Base-by-base conservation (phyloP, 371 early-diverging fungal species). In the Mortierella sp. region DNA sequence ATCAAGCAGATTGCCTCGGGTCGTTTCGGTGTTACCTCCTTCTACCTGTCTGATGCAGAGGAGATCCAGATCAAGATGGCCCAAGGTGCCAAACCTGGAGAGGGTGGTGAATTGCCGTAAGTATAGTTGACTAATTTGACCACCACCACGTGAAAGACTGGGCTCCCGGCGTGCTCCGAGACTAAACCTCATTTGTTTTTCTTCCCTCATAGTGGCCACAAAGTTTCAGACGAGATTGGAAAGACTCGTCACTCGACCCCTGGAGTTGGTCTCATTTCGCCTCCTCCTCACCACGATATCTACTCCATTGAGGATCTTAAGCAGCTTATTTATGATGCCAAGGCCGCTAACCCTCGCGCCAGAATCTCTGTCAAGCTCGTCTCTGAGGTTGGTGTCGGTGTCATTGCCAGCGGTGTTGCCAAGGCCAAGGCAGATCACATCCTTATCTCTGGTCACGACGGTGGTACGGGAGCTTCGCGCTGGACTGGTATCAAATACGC, bases 1-100 rank as follows among this genome's bases (percentile, higher is more conserved):
- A 98, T 98, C 86, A 98, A 98, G 84, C 98, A 98, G 82, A 94
- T 98, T 30, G 98, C 98, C 5, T 95, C 95, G 28, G 97, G 97
- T 39, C 93, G 98, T 39, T 98, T 98, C 80, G 98, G 98, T 79
- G 97, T 98, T 8, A 97, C 97, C 30, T 90, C 91, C 59, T 93
- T 86, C 81, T 98, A 98, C 72, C 87, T 97, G 31, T 84, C 94
- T 8, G 95, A 96, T 70, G 89, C 97, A 1, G 96, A 98, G 65
- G 96, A 97, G 81, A 84, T 98, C 23, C 97, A 98, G 74, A 98
- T 98, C 87, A 98, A 98, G 87, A 95, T 98, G 94, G 98, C 97
- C 16, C 97, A 98, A 81, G 98, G 98, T 53, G 98, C 98, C 51
- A 98, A 97, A 83, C 96, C 98, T 27, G 98, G 98, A 56, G 97